Conservation (phyloP, 306 rosid species). For the Dicorynia guianensis region DNA sequence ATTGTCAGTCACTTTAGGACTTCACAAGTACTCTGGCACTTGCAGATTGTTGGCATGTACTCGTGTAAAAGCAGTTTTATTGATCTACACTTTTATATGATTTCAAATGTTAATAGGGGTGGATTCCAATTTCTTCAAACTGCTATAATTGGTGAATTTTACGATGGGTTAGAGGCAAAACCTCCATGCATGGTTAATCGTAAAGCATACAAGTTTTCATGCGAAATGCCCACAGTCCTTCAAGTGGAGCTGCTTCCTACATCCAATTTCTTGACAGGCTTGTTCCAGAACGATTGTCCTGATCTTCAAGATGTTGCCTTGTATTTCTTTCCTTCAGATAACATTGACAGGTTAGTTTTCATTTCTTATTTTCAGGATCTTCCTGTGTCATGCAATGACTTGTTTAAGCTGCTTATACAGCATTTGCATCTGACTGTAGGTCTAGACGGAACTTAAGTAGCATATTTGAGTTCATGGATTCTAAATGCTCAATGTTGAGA, state of each 20-base stretch:
- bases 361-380: constrained; percentile 28
- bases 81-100: constrained; percentile 21
- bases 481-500: constrained; percentile 57
- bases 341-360: constrained; percentile 56
- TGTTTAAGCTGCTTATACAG: constrained; percentile 19
- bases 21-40: constrained; percentile 14
- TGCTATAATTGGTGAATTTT: constrained; percentile 29
- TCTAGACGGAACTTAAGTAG: constrained; percentile 41
- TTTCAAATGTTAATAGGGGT: constrained; percentile 62
- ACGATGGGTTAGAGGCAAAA: constrained; percentile 67
- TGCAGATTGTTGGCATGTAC: constrained; percentile 20
- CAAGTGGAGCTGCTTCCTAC: constrained; percentile 50
- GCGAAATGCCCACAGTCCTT: constrained; percentile 64
- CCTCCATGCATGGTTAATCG: constrained; percentile 60
- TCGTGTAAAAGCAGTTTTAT: constrained; percentile 24
- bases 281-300: constrained; percentile 56
- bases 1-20: constrained; percentile 11
- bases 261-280: constrained; percentile 48
- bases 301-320: constrained; percentile 68
- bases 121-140: constrained; percentile 50
- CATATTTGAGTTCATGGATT: constrained; percentile 61
- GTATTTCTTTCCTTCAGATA: constrained; percentile 66
- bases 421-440: constrained; percentile 49
- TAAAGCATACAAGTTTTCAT: constrained; percentile 53
- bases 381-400: constrained; percentile 1